phyloP scores from a whole-genome alignment of 768 basidiomycete species.

The Trametes gibbosa region DNA sequence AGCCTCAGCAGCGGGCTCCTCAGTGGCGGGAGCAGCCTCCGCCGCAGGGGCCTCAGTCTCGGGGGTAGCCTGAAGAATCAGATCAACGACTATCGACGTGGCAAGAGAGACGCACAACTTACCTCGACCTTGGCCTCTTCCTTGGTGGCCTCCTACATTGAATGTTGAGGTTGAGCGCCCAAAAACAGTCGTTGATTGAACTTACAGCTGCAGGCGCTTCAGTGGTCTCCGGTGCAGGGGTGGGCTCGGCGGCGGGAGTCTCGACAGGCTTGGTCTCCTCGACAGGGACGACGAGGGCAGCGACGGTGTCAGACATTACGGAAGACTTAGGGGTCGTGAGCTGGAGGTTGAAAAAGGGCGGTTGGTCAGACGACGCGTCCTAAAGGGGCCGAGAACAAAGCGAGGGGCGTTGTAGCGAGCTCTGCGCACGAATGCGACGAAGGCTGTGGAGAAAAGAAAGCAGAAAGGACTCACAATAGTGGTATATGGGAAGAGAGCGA shows the following conservation, averaged over 20 bases:
- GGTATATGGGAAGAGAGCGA: conserved; percentile 57
- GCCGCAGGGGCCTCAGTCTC: conserved; percentile 28
- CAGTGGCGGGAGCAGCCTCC: conserved; percentile 32
- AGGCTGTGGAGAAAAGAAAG: conserved; percentile 10
- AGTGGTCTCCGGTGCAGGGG: conserved; percentile 36
- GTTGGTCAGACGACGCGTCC: conserved; percentile 22
- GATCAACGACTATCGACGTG: not conserved
- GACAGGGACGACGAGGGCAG: conserved; percentile 45
- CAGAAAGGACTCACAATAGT: conserved; percentile 41
- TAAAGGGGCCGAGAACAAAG: conserved; percentile 5
- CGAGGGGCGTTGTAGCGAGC: not conserved
- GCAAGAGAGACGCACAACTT: conserved; percentile 6
- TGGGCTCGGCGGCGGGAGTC: conserved; percentile 35
- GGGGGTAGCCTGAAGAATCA: conserved; percentile 37
- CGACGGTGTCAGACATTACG: conserved; percentile 81
- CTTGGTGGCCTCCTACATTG: conserved; percentile 37
- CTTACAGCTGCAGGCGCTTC: conserved; percentile 39
- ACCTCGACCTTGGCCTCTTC: conserved; percentile 43
- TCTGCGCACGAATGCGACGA: not conserved
- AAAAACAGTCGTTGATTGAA: conserved; percentile 5
- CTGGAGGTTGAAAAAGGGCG: conserved; percentile 32
- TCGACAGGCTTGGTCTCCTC: conserved; percentile 57
- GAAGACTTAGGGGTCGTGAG: conserved; percentile 48
- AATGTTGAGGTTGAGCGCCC: conserved; percentile 3
- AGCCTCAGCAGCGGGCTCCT: conserved; percentile 33